A percentile compares a stretch with the other conserved stretches of the same genome.
Conservation (phyloP, 2,329 filamentous ascomycete species). For the Ustilaginoidea virens region DNA sequence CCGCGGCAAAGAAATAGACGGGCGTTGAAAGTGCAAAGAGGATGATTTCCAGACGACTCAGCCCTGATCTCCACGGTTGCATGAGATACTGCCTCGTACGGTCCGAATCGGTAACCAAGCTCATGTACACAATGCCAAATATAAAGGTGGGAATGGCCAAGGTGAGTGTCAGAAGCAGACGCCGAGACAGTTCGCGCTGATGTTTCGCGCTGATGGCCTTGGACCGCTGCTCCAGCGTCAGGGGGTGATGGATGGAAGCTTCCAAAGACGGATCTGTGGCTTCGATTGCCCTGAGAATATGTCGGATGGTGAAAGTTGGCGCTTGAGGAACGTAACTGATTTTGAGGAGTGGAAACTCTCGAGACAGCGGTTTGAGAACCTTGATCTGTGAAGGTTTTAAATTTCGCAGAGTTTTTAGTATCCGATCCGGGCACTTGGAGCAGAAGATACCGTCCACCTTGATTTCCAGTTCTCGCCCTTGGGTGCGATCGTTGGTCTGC, state of each 20-base stretch:
- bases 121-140: constrained; percentile 87
- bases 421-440: constrained; percentile 48
- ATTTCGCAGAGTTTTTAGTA: constrained; percentile 35
- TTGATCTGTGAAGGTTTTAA: constrained; percentile 33
- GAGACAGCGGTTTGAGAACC: constrained; percentile 38
- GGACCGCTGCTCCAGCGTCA: constrained; percentile 71
- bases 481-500: constrained; percentile 18
- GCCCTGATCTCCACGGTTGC: constrained; percentile 52
- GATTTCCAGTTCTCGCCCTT: constrained; percentile 46
- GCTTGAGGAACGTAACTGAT: constrained; percentile 54
- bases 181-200: constrained; percentile 48
- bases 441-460: constrained; percentile 61
- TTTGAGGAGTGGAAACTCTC: constrained; percentile 50
- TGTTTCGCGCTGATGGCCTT: constrained; percentile 56
- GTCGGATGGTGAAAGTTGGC: constrained; percentile 58
- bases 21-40: constrained; percentile 72
- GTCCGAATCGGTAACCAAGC: constrained; percentile 47
- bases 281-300: constrained; percentile 54
- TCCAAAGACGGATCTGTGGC: constrained; percentile 49
- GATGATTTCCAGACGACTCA: constrained; percentile 63
- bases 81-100: constrained; percentile 49
- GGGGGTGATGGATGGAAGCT: constrained; percentile 61
- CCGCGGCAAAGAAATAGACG: constrained; percentile 74
- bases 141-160: constrained; percentile 71
- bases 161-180: constrained; percentile 53